Percentiles rank a stretch among this genome's conserved stretches.
phyloP scores from a whole-genome alignment of 2,329 filamentous ascomycete species.

The Penicillium sp. region DNA sequence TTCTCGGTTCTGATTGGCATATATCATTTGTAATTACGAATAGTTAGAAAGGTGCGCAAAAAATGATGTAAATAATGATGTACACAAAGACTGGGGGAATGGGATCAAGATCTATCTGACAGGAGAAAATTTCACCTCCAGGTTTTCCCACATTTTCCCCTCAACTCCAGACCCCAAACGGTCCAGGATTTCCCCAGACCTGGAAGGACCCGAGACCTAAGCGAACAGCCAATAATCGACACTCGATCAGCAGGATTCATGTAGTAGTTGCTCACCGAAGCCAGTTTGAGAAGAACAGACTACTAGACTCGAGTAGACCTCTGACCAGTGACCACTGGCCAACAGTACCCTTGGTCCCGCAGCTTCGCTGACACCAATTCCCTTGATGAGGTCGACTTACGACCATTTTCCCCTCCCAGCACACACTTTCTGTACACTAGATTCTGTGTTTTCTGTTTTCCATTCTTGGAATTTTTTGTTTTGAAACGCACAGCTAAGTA shows the following conservation, averaged over 20 bases:
- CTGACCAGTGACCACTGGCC: no score
- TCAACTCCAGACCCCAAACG: slow-evolving; percentile 6
- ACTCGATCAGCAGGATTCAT: no score
- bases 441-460: no score
- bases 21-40: no score
- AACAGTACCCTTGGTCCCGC: background rate
- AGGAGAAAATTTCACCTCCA: slow-evolving; percentile 9
- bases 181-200: slow-evolving; percentile 2
- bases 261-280: slow-evolving; percentile 19
- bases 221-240: background rate
- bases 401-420: no score
- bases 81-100: no score
- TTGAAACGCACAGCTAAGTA: no score
- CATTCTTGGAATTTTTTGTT: no score
- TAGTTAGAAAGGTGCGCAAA: background rate
- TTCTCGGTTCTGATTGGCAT: background rate
- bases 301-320: no score
- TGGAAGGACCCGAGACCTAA: background rate
- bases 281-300: slow-evolving; percentile 7
- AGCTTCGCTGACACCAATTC: background rate
- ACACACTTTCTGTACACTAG: no score
- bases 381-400: no score
- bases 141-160: slow-evolving; percentile 10
- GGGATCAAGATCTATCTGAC: no score
- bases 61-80: background rate